Base-by-base conservation (phyloP, 225 moss, liverwort and hornwort species). In the Physcomitrium patens region DNA sequence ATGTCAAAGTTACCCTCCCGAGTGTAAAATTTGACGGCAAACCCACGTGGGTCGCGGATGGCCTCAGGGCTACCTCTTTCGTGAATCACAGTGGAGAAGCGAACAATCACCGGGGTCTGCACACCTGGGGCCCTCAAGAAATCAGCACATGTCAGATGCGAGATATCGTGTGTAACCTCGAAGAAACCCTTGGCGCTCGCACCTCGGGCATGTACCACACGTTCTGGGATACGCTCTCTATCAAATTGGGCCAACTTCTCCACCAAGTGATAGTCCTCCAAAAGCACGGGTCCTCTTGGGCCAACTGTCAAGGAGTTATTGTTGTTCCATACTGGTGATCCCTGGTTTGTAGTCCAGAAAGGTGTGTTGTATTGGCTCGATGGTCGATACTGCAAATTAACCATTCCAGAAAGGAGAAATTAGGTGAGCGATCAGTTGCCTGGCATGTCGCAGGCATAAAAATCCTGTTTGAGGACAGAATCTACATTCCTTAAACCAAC, bases 61-160 rank as follows among this genome's bases (percentile, higher is more conserved):
- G 90, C 82, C 81, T 93, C 92, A 17, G 90, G 90, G 27, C 91
- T 90, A 51, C 91, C 92, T 47, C 90, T 68, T 87, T 93, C 92
- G 53, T 93, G 92, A 43, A 90, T 93, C 73, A 93, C 92, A 17
- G 92, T 93, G n/a, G 92, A 93, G 80, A 92, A 92, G 61, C 92
- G 88, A 10, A 86, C 8, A 26, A 93, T 93, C 81, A 93, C 71
- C 79, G 92, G 92, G 76, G 90, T 93, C 82, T 91, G 93, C 80
- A 91, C 93, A 76, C 91, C 92, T n/a, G 90, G 90, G 16, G 85
- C 86, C 78, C 92, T 83, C 74, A 93, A 74, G 65, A 93, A 93
- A 77, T 93, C 90, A 57, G 91, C 91, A 26, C 85, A 85, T 3
- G 91, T 93, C 2, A 91, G 89, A 23, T 91, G 88, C 7, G 89